phyloP scores from a whole-genome alignment of 345 rosid genomes.

The Linum tenue region DNA sequence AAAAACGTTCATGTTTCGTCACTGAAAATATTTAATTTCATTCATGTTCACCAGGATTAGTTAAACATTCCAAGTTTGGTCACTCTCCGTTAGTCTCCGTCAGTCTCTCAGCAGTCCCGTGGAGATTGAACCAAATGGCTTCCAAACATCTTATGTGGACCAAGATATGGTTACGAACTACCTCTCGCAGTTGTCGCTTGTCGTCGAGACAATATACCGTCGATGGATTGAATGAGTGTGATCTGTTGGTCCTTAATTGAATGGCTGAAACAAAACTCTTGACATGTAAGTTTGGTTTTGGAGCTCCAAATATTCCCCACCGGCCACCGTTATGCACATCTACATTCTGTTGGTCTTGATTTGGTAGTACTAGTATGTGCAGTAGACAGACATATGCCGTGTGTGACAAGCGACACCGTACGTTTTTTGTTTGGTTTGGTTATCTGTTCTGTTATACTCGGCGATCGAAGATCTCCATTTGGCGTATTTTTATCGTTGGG shows the following conservation, averaged over 20 bases:
- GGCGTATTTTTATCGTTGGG: too few relatives aligned
- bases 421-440: too few relatives aligned
- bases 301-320: neutral
- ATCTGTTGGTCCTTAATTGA: slow-evolving; percentile 71
- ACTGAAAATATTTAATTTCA: too few relatives aligned
- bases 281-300: slow-evolving; percentile 46
- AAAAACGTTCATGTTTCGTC: too few relatives aligned
- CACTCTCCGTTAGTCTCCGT: too few relatives aligned
- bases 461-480: too few relatives aligned
- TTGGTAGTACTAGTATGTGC: too few relatives aligned
- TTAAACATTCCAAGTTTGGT: too few relatives aligned
- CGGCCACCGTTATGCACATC: neutral
- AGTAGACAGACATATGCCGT: too few relatives aligned
- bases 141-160: slow-evolving; percentile 30
- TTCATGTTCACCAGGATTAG: too few relatives aligned
- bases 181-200: slow-evolving; percentile 33
- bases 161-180: slow-evolving; percentile 45
- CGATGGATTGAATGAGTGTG: slow-evolving; percentile 59
- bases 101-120: slow-evolving; percentile 22
- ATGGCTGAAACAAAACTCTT: slow-evolving; percentile 58
- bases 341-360: neutral
- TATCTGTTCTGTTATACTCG: too few relatives aligned
- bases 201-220: slow-evolving; percentile 32
- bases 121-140: slow-evolving; percentile 27
- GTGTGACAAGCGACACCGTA: too few relatives aligned